Percentiles rank a stretch among this genome's conserved stretches.
phyloP scores from a whole-genome alignment of 768 basidiomycete species.

The Boletus tomentosulus region DNA sequence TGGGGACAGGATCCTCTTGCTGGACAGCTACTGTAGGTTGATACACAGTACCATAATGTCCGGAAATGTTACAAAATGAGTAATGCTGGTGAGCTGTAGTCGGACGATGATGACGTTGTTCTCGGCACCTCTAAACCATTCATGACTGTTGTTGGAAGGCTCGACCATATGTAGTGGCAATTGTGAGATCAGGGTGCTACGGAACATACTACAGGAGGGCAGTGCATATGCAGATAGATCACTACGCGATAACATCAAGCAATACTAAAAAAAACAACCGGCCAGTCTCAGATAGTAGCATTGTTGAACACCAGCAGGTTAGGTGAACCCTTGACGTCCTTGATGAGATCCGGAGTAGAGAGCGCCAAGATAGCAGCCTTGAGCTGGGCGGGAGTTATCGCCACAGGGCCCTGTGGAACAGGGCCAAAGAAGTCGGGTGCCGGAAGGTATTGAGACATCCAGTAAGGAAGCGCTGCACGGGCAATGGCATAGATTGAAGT shows the following conservation, averaged over 20 bases:
- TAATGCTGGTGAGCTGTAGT: no score
- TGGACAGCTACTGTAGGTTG: background rate
- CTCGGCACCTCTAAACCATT: no score
- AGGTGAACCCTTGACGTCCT: constrained; percentile 43
- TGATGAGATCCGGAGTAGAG: constrained; percentile 48
- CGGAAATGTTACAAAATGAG: background rate
- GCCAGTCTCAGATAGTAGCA: constrained; percentile 39
- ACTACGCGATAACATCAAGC: constrained; percentile 3
- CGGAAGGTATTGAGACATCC: constrained; percentile 56
- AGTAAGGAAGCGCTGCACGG: constrained; percentile 53
- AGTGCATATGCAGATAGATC: background rate
- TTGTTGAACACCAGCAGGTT: constrained; percentile 85
- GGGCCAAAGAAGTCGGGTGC: constrained; percentile 42
- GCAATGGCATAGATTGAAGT: constrained; percentile 50
- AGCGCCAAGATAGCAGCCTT: constrained; percentile 71
- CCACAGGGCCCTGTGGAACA: constrained; percentile 38
- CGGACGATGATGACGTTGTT: no score
- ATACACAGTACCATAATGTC: background rate
- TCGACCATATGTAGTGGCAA: no score
- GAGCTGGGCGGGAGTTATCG: constrained; percentile 64
- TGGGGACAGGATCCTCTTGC: no score
- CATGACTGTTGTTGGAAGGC: background rate
- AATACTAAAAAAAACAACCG: background rate
- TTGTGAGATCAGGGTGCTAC: background rate
- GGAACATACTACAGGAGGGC: background rate